Evolutionary conservation across 306 rosid species (phyloP).

Genomic region (Dalbergia cochinchinensis): DNA sequence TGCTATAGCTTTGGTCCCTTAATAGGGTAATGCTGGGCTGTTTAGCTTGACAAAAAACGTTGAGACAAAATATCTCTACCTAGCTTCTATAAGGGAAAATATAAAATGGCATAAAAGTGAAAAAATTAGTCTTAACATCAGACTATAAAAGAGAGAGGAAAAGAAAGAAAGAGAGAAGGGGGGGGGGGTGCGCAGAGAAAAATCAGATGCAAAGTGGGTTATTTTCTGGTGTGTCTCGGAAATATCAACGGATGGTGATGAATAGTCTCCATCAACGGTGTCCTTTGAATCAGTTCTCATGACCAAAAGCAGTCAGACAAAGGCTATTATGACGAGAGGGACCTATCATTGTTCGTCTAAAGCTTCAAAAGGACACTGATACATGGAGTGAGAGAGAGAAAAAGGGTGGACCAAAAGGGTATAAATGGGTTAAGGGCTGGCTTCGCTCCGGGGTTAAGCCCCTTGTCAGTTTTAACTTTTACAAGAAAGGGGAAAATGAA

Average conservation of each 20-base stretch:
- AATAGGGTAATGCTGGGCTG: conserved; percentile 37
- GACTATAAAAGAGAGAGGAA: no score
- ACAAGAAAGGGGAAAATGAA: not conserved
- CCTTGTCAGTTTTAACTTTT: conserved; percentile 45
- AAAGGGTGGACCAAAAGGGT: conserved; percentile 43
- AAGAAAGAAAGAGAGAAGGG: no score
- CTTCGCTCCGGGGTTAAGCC: conserved; percentile 31
- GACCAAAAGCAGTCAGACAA: conserved; percentile 93
- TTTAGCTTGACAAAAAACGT: conserved; percentile 30
- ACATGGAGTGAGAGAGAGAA: conserved; percentile 13
- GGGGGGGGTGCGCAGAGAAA: conserved; percentile 5
- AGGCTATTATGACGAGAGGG: conserved; percentile 85
- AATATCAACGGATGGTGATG: conserved; percentile 73
- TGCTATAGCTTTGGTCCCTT: conserved; percentile 46
- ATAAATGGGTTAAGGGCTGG: conserved; percentile 32
- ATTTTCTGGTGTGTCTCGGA: conserved; percentile 57
- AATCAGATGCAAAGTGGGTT: conserved; percentile 45
- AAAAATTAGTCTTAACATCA: not conserved
- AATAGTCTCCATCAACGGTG: conserved; percentile 83
- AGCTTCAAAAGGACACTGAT: conserved; percentile 55
- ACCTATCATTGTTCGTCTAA: conserved; percentile 72
- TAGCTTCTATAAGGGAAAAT: not conserved
- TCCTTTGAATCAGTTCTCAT: conserved; percentile 96
- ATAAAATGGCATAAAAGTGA: not conserved
- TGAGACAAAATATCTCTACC: conserved; percentile 25